Percentiles rank a stretch among this genome's conserved stretches.
Evolutionary conservation across 176 grass and related monocot species (phyloP).

Genomic region (Carex pumila): DNA sequence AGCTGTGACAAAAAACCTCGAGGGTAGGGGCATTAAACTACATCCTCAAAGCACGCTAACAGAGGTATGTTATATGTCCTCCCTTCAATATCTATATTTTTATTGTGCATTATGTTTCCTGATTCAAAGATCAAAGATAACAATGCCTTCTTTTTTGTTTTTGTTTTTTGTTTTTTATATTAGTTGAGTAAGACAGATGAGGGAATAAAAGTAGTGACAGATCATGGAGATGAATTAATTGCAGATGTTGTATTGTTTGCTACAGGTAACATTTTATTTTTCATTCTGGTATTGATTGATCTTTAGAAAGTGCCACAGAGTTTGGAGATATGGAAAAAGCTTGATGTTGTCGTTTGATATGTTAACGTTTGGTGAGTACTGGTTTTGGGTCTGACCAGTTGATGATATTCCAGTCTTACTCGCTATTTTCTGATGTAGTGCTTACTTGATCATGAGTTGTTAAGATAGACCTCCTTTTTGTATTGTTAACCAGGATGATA

Average conservation of each 20-base stretch:
- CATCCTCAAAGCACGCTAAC: constrained; percentile 63
- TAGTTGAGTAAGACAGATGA: constrained; percentile 75
- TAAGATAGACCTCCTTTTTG: not conserved
- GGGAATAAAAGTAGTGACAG: constrained; percentile 76
- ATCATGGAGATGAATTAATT: constrained; percentile 74
- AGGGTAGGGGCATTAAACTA: constrained; percentile 76
- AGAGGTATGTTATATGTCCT: constrained; percentile 35
- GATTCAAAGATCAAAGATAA: not conserved
- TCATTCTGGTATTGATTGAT: not conserved
- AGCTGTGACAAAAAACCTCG: constrained; percentile 85
- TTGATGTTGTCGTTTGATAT: not conserved
- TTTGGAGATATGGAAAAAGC: not conserved
- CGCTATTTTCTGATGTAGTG: not conserved
- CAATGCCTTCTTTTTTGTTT: not conserved
- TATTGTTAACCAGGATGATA: not conserved
- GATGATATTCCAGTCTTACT: constrained; percentile 1
- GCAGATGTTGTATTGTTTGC: constrained; percentile 96
- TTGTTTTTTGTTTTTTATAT: constrained; percentile 24
- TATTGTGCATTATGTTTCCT: not conserved
- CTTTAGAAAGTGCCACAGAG: not conserved
- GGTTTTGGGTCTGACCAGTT: not conserved
- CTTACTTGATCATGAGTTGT: not conserved
- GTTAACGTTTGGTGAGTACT: not conserved
- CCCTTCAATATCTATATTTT: not conserved
- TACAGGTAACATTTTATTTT: constrained; percentile 51